Conservation (phyloP, 768 basidiomycete species). For the Trametopsis cervina region DNA sequence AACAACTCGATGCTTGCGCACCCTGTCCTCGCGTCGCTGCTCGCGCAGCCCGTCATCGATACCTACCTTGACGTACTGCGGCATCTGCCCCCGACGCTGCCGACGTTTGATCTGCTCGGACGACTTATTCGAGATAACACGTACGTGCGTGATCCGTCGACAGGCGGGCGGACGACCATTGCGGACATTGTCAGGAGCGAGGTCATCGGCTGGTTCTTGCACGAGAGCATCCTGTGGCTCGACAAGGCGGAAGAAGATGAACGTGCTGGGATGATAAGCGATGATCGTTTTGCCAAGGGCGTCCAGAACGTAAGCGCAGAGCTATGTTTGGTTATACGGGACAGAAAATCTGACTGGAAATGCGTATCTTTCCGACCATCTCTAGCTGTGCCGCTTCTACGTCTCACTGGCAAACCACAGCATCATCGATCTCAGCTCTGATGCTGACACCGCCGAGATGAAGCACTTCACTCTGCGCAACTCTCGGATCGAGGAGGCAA, state of each 20-base stretch:
- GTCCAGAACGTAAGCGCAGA: constrained; percentile 68
- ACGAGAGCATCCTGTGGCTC: constrained; percentile 62
- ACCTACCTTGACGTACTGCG: constrained; percentile 59
- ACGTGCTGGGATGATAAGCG: constrained; percentile 57
- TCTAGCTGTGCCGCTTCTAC: constrained; percentile 73
- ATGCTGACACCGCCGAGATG: constrained; percentile 73
- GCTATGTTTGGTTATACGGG: not conserved
- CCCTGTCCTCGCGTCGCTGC: constrained; percentile 53
- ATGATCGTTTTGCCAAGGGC: constrained; percentile 67
- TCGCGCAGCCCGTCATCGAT: constrained; percentile 32
- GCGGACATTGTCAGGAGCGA: constrained; percentile 60
- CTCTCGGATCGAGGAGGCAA: constrained; percentile 73
- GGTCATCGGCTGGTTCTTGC: constrained; percentile 64
- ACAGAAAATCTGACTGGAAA: not conserved
- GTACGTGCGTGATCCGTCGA: constrained; percentile 30
- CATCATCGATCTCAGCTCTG: constrained; percentile 52
- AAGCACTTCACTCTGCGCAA: constrained; percentile 67
- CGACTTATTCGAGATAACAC: constrained; percentile 60
- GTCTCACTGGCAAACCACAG: constrained; percentile 57
- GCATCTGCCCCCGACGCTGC: constrained; percentile 62
- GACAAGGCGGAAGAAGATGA: constrained; percentile 67
- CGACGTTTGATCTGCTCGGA: constrained; percentile 69
- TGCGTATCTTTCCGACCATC: not conserved
- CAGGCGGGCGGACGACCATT: constrained; percentile 48
- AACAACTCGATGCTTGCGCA: constrained; percentile 67